Base-by-base conservation (phyloP, 306 rosid genomes). In the Pterocarpus macrocarpus region DNA sequence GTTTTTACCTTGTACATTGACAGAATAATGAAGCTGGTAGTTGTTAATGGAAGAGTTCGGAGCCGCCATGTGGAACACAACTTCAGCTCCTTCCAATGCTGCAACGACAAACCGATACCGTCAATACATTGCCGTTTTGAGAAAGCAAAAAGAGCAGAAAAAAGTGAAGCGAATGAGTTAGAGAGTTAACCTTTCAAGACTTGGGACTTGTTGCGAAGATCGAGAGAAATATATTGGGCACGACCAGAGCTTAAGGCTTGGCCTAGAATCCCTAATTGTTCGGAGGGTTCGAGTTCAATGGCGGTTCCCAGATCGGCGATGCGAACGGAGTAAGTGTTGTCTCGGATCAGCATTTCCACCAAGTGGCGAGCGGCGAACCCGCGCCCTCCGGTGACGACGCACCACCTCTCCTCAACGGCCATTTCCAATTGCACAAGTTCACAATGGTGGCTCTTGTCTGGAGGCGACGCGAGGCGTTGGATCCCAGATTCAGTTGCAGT, bases 1-100 rank as follows among this genome's bases (percentile, higher is more conserved):
- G 52, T 4, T 45, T 32, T 41, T 79, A 93, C 99, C 97, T 90
- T 90, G 92, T 4, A 96, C 99, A 75, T 92, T 96, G 32, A 96
- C 99, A 1, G 98, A 90, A 79, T 81, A 82, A 84, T 96, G 99
- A 36, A 96, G 92, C 90, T 92, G 87, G 86, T 82, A 81, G 45
- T 81, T 86, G 83, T 96, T 96, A 68, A 96, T 90, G 34, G 98
- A 93, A 5, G 99, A 93, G 59, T 93, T 88, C 0, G 99, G 99
- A 62, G 99, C 99, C 71, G 99, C 99, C 99, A 93, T 92, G 74
- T 96, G 99, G 76, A 93, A 96, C 74, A 93, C 99, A 67, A 78
- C 94, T 82, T 96, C 98, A 53, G 82, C 97, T 52, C 97, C 99
- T 76, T 90, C 88, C 47, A 85, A 89, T 15, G 93, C 99, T 95